A percentile compares a stretch with the other conserved stretches of the same genome.
phyloP scores from a whole-genome alignment of 331 rosid species.

The Prunus yedoensis region DNA sequence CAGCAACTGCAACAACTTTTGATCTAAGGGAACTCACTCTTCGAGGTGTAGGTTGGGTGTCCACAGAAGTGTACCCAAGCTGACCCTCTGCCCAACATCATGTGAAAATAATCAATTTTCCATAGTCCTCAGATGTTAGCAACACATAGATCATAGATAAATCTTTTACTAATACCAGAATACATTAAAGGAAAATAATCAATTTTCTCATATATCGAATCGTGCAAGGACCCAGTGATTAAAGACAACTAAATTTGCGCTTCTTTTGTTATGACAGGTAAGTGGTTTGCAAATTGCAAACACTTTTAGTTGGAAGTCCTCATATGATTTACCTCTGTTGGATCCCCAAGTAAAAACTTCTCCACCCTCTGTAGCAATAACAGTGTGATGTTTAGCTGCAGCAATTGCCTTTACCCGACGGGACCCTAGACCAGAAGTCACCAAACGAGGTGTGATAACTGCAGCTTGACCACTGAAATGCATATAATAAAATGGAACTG shows the following conservation, averaged over 20 bases:
- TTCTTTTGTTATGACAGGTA: neutral
- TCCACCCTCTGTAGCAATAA: slow-evolving; percentile 86
- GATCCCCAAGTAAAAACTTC: slow-evolving; percentile 99
- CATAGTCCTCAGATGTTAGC: slow-evolving; percentile 3
- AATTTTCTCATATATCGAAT: slow-evolving; percentile 2
- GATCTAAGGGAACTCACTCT: slow-evolving; percentile 81
- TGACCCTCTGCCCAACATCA: slow-evolving; percentile 76
- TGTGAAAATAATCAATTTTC: slow-evolving; percentile 9
- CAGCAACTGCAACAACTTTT: slow-evolving; percentile 78
- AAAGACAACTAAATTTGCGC: neutral
- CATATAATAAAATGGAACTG: slow-evolving; percentile 34
- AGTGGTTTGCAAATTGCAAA: neutral
- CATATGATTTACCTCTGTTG: slow-evolving; percentile 76
- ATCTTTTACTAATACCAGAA: neutral
- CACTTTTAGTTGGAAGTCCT: slow-evolving; percentile 3
- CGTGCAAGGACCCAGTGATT: neutral
- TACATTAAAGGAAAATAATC: neutral
- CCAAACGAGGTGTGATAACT: slow-evolving; percentile 96
- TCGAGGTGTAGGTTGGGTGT: slow-evolving; percentile 93
- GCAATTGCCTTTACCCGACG: slow-evolving; percentile 82
- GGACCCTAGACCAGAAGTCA: slow-evolving; percentile 82
- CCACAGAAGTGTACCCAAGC: slow-evolving; percentile 95
- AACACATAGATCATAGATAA: slow-evolving; percentile 6
- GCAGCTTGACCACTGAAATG: slow-evolving; percentile 97
- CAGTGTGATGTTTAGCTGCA: slow-evolving; percentile 98